Evolutionary conservation across 177 flowering plant species (phyloP).

Genomic region (Vitis hybrid): DNA sequence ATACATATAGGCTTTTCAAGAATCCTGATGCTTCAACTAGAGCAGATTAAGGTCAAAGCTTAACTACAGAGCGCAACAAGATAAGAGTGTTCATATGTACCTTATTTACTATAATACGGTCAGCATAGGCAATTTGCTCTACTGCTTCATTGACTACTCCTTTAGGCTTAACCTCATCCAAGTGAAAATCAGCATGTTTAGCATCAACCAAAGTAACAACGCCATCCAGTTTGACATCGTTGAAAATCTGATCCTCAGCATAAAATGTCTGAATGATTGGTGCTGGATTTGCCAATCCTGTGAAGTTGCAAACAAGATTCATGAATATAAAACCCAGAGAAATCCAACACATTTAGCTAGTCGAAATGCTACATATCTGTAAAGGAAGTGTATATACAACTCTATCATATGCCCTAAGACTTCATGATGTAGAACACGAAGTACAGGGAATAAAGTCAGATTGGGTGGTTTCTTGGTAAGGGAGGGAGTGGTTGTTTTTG

Average conservation of each 20-base stretch:
- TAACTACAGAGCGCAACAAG: not conserved
- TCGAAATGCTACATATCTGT: too few species aligned
- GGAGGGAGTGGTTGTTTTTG: too few species aligned
- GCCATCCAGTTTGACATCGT: conserved; percentile 95
- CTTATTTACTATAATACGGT: conserved; percentile 94
- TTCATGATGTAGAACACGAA: too few species aligned
- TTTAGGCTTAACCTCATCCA: conserved; percentile 87
- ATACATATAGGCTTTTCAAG: too few species aligned
- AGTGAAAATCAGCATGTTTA: conserved; percentile 74
- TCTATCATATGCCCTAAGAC: too few species aligned
- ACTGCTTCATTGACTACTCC: conserved; percentile 97
- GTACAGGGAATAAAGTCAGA: too few species aligned
- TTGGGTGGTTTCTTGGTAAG: too few species aligned
- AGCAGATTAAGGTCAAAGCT: not conserved
- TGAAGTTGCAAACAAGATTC: conserved; percentile 3
- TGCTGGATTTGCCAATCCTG: conserved; percentile 97
- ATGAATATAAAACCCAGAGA: not conserved
- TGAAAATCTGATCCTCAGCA: conserved; percentile 84
- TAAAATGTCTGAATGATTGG: conserved; percentile 98
- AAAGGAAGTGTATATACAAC: too few species aligned
- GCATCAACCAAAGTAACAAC: conserved; percentile 98
- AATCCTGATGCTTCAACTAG: not conserved
- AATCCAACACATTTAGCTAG: not conserved
- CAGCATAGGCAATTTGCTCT: conserved; percentile 98
- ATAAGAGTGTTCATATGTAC: conserved; percentile 27